A percentile compares a stretch with the other conserved stretches of the same genome.
phyloP scores from a whole-genome alignment of 768 basidiomycete species.

The Mycena kentingensis region DNA sequence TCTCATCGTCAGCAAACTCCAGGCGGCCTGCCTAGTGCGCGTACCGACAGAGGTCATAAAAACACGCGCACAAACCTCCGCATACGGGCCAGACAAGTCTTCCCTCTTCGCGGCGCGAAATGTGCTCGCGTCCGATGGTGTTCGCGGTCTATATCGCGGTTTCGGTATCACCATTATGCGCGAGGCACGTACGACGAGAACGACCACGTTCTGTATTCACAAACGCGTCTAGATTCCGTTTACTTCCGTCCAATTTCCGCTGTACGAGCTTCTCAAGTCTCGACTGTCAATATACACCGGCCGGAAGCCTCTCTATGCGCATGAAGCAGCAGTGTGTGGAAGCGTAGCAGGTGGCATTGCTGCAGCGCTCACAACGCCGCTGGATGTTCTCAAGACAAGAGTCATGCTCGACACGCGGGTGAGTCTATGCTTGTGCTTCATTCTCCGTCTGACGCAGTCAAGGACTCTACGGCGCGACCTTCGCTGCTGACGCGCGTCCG shows the following conservation, averaged over 20 bases:
- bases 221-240: constrained; percentile 67
- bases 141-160: constrained; percentile 84
- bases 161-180: constrained; percentile 78
- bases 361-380: constrained; percentile 87
- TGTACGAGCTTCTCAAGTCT: constrained; percentile 78
- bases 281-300: constrained; percentile 54
- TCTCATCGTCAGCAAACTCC: constrained; percentile 15
- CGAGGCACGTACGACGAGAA: constrained; percentile 45
- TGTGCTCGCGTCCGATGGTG: constrained; percentile 62
- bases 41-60: constrained; percentile 98
- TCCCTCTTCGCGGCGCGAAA: constrained; percentile 62
- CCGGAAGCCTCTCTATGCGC: constrained; percentile 60
- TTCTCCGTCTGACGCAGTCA: neutral
- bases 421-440: constrained; percentile 22
- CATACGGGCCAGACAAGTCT: constrained; percentile 61
- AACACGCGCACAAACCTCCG: constrained; percentile 85
- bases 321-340: constrained; percentile 87
- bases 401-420: constrained; percentile 94
- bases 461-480: constrained; percentile 53
- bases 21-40: constrained; percentile 89
- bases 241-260: constrained; percentile 52
- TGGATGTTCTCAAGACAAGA: constrained; percentile 96
- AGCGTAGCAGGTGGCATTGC: constrained; percentile 89
- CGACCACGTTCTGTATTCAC: constrained; percentile 31
- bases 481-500: constrained; percentile 58